phyloP scores from a whole-genome alignment of 192 early-diverging fungal species.

The Thamnidium elegans region DNA sequence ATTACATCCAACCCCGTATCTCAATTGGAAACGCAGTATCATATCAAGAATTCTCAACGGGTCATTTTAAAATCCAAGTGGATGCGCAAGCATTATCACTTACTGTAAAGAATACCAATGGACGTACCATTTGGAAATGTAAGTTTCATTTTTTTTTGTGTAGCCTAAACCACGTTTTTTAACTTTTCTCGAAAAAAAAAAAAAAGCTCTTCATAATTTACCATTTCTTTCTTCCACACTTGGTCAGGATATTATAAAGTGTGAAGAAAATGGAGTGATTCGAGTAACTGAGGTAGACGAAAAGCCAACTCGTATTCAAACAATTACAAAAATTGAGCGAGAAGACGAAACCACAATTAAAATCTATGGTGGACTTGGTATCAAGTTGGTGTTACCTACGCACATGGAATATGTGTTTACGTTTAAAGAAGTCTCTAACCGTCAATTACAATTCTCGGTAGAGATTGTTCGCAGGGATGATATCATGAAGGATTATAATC shows the following conservation, averaged over 20 bases:
- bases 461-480: slow-evolving; percentile 9
- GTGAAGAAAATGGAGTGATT: slow-evolving; percentile 30
- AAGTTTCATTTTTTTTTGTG: slow-evolving; percentile 3
- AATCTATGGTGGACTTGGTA: slow-evolving; percentile 26
- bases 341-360: neutral
- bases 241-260: slow-evolving; percentile 30
- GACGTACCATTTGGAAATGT: slow-evolving; percentile 33
- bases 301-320: slow-evolving; percentile 33
- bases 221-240: slow-evolving; percentile 36
- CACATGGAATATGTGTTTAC: slow-evolving; percentile 35
- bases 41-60: slow-evolving; percentile 20
- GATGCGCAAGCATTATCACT: slow-evolving; percentile 16
- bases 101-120: slow-evolving; percentile 20
- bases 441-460: slow-evolving; percentile 25
- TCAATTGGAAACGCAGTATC: slow-evolving; percentile 29
- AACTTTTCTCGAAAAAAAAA: neutral
- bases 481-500: slow-evolving; percentile 18
- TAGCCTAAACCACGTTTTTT: neutral
- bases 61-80: slow-evolving; percentile 22
- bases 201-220: slow-evolving; percentile 28
- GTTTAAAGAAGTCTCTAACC: slow-evolving; percentile 22
- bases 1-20: slow-evolving; percentile 28
- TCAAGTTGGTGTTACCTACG: slow-evolving; percentile 25
- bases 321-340: slow-evolving; percentile 22
- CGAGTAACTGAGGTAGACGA: slow-evolving; percentile 36